Evolutionary conservation across 305 asterid species (phyloP).

Genomic region (Lippia alba): DNA sequence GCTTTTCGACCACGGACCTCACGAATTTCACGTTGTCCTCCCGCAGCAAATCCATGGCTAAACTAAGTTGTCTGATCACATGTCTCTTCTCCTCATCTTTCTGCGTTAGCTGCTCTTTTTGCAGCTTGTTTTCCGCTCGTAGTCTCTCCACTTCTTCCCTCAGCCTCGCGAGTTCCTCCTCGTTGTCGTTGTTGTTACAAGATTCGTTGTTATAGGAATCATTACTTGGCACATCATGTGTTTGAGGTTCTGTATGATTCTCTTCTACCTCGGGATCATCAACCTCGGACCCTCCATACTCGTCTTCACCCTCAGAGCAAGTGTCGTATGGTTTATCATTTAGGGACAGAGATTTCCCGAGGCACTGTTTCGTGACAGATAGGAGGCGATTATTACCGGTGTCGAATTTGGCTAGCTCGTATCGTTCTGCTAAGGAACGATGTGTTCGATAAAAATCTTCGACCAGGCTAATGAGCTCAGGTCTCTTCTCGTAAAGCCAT

Average conservation of each 20-base stretch:
- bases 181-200: not conserved
- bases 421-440: slow-evolving; percentile 62
- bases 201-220: not conserved
- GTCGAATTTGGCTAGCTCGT: slow-evolving; percentile 57
- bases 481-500: slow-evolving; percentile 68
- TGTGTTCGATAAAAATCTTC: slow-evolving; percentile 61
- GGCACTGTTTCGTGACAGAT: slow-evolving; percentile 40
- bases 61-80: slow-evolving; percentile 65
- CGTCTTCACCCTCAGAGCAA: slow-evolving; percentile 51
- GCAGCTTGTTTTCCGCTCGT: slow-evolving; percentile 52
- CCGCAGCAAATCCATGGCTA: slow-evolving; percentile 59
- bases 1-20: slow-evolving; percentile 33
- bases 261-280: slow-evolving; percentile 63
- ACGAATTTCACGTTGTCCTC: slow-evolving; percentile 53
- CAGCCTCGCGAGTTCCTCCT: slow-evolving; percentile 43
- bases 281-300: slow-evolving; percentile 55
- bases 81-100: slow-evolving; percentile 76
- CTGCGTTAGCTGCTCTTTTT: slow-evolving; percentile 48
- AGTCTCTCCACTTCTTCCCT: slow-evolving; percentile 59
- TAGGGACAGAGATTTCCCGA: slow-evolving; percentile 36
- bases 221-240: slow-evolving; percentile 29
- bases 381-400: slow-evolving; percentile 44
- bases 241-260: slow-evolving; percentile 22
- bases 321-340: slow-evolving; percentile 54
- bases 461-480: slow-evolving; percentile 62